Evolutionary conservation across 1,284 basidiomycete species (phyloP).

Genomic region (Trichosporon coremiiforme): DNA sequence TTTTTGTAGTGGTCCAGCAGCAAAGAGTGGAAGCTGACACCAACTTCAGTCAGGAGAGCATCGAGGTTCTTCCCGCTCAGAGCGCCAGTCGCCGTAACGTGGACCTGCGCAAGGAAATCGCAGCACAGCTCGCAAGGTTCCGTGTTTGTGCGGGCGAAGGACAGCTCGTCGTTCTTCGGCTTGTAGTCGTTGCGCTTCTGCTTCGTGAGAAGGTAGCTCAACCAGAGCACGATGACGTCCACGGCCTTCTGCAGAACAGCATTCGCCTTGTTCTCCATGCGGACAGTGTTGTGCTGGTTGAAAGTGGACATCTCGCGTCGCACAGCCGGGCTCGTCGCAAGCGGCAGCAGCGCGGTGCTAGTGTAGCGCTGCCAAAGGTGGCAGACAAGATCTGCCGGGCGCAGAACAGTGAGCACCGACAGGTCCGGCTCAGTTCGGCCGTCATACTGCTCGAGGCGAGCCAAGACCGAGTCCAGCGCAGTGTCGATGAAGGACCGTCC

Average conservation of each 20-base stretch:
- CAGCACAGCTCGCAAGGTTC: slow-evolving; percentile 91
- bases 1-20: slow-evolving; percentile 93
- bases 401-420: slow-evolving; percentile 68
- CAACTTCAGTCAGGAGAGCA: slow-evolving; percentile 87
- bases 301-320: slow-evolving; percentile 94
- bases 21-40: slow-evolving; percentile 91
- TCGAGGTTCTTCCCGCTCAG: slow-evolving; percentile 91
- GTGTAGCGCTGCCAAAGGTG: slow-evolving; percentile 98
- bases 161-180: slow-evolving; percentile 91
- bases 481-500: slow-evolving; percentile 85
- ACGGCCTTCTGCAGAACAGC: slow-evolving; percentile 77
- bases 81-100: slow-evolving; percentile 70
- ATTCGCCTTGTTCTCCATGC: slow-evolving; percentile 86
- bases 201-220: slow-evolving; percentile 68
- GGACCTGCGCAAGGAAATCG: slow-evolving; percentile 77
- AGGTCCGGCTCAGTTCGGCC: slow-evolving; percentile 77
- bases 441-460: slow-evolving; percentile 73
- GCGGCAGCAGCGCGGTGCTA: slow-evolving; percentile 85
- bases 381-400: slow-evolving; percentile 81
- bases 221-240: slow-evolving; percentile 78
- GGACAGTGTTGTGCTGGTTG: slow-evolving; percentile 84
- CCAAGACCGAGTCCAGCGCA: slow-evolving; percentile 80
- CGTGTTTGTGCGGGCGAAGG: slow-evolving; percentile 91
- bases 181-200: slow-evolving; percentile 98
- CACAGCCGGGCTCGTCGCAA: slow-evolving; percentile 82